These are phyloP conservation scores for Trypanosoma brucei DNA, from an alignment of 208 protist genomes.

Conservation along the genomic window DNA sequence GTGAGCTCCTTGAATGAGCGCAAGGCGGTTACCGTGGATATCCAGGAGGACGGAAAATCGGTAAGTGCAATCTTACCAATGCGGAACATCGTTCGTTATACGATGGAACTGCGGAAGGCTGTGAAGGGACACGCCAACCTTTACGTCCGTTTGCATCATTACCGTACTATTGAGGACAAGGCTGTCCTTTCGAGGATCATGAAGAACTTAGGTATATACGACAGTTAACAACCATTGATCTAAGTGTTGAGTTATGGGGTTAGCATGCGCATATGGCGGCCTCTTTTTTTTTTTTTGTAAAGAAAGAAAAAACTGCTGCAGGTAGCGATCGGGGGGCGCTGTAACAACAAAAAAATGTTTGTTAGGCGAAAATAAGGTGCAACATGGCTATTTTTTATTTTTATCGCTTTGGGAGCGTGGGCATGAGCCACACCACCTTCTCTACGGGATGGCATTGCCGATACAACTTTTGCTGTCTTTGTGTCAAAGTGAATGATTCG, in stretches of 20 bases:
- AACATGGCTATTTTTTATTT: too few relatives aligned
- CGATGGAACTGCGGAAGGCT: conserved; percentile 80
- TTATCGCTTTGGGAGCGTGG: too few relatives aligned
- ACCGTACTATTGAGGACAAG: conserved; percentile 74
- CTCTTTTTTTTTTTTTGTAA: too few relatives aligned
- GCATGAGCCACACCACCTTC: too few relatives aligned
- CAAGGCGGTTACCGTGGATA: conserved; percentile 69
- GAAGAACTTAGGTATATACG: conserved; percentile 73
- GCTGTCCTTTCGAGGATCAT: conserved; percentile 66
- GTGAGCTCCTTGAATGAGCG: conserved; percentile 77
- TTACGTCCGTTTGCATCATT: conserved; percentile 65
- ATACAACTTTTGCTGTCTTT: too few relatives aligned
- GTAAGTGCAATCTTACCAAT: conserved; percentile 74
- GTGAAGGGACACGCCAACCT: conserved; percentile 87
- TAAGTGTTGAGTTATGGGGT: not conserved
- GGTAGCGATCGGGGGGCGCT: too few relatives aligned
- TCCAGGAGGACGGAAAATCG: conserved; percentile 74
- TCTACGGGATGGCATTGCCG: too few relatives aligned
- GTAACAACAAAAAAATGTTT: too few relatives aligned
- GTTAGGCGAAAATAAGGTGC: too few relatives aligned
- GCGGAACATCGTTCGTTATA: conserved; percentile 80
- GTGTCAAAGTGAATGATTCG: too few relatives aligned
- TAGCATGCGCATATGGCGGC: too few relatives aligned
- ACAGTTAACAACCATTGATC: conserved; percentile 11
- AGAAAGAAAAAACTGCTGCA: too few relatives aligned